Evolutionary conservation across 805 yeast genomes (phyloP), one percentile per base, ranked within the genome.

Genomic region (Priceomyces haplophilus): DNA sequence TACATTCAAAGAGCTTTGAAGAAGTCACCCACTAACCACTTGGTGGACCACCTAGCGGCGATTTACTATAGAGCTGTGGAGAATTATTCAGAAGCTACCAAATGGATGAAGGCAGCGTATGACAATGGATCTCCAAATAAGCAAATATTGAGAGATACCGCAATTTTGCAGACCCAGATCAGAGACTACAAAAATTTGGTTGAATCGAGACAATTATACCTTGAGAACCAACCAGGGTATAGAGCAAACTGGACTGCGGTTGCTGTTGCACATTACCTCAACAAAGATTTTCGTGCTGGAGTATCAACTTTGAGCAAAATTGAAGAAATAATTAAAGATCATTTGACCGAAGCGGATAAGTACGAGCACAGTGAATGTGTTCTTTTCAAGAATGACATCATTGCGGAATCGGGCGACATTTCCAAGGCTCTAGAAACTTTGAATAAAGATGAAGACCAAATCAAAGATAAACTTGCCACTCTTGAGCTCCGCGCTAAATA

Each of bases 221-320:
- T 93, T 62, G 86, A 84, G 53, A 75, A 77, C 19, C 83, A 78
- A 52, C 81, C 93, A 8, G 95, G 95, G 0, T 86, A 80, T 59
- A 77, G 97, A 50, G 89, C 91, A 47, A 86, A 88, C 58, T 90
- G 97, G 96, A 85, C 95, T 1, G 83, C 84, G 0, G 73, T 85
- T 40, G 96, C 96, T 1, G 74, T 88, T 34, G 96, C 97, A 1
- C 88, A 85, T 58, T 87, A 86, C 61, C 70, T 90, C 58, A 79
- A 78, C 59, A 76, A 78, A 19, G 87, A 89, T 55, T 76, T 73
- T 55, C 70, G 68, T 29, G 79, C 78, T 18, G 91, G 96, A 5
- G 82, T 83, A 43, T 77, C 77, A 43, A 85, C 91, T 1, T 73
- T 90, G 52, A 58, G 77, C 16, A 82, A 85, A 53, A 88, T 87